Evolutionary conservation across 2,329 filamentous ascomycete genomes (phyloP).

Genomic region (Colletotrichum camelliae): DNA sequence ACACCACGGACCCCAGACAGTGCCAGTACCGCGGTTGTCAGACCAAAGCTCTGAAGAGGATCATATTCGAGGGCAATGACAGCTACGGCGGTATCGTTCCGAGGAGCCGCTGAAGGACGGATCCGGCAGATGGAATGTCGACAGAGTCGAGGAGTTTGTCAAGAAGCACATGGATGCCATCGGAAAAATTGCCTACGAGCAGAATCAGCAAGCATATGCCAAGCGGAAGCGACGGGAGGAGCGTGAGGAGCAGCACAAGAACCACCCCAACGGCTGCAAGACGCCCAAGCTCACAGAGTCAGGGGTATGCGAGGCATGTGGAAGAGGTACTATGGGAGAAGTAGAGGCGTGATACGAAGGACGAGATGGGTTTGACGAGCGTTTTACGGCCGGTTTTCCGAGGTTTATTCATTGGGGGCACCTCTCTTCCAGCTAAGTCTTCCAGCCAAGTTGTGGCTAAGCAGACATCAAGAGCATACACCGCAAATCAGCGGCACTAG

Average conservation of each 20-base stretch:
- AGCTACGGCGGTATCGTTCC: constrained; percentile 37
- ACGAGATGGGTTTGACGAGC: neutral
- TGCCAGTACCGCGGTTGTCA: constrained; percentile 36
- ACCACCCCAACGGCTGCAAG: neutral
- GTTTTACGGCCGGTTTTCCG: neutral
- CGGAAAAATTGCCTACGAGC: neutral
- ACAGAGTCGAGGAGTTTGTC: neutral
- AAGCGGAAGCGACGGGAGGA: neutral
- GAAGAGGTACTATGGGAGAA: neutral
- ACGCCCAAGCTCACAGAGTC: neutral
- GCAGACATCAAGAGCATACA: neutral
- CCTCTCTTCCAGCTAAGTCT: fast-evolving
- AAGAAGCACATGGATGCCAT: neutral
- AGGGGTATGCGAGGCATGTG: neutral
- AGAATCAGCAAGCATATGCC: neutral
- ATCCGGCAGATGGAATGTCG: neutral
- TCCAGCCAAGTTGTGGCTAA: neutral
- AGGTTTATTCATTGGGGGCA: neutral
- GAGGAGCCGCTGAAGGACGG: neutral
- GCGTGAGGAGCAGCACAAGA: neutral
- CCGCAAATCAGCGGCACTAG: neutral
- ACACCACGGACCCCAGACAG: neutral
- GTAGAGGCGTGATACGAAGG: neutral
- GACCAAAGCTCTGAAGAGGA: constrained; percentile 50
- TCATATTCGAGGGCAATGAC: constrained; percentile 51